Base-by-base conservation (phyloP, 192 early-diverging fungal genomes). In the Coemansia sp. region DNA sequence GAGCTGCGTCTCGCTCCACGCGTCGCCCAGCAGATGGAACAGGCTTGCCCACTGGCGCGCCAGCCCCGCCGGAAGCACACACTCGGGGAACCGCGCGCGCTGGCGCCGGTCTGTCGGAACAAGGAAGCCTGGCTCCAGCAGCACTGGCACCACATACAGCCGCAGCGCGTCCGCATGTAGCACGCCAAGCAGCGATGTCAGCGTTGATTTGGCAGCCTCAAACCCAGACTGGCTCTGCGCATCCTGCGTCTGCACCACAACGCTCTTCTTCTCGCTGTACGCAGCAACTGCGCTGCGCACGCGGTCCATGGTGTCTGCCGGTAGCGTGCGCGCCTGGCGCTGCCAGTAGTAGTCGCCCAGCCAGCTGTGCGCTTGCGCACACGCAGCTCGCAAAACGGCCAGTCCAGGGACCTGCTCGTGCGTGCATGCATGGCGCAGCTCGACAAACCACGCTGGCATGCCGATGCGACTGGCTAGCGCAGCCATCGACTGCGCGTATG, bases 401-500 rank as follows among this genome's bases (percentile, higher is more conserved):
- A 89, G 64, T 25, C 81, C 82, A 6, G 87, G 87, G 7, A 89
- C 60, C 29, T 81, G 62, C 55, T 86, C 84, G 52, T 89, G 87
- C 0, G 87, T 89, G 9, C 80, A 80, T 4, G 84, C 81, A 58
- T 89, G 87, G 16, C 87, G 68, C 35, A 89, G 63, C 65, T 87
- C 86, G 19, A 89, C 87, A 68, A 89, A 86, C 81, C 84, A 85
- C 23, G 74, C 71, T 5, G 87, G 87, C 53, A 89, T 67, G 25
- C 82, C 75, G 22, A 89, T 62, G 30, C 69, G 44, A 2, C 62
- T 54, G 5, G 87, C 87, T 44, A 87, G 49, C 9, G 52, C 47
- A 3, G 70, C 58, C 29, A 87, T 68, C 0, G 86, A 87, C 45
- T 75, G 61, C 2, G 86, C 86, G 50, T 72, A 86, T 2, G 57